Conservation (phyloP, 139 green algal species). For the Desmodesmus armatus region DNA sequence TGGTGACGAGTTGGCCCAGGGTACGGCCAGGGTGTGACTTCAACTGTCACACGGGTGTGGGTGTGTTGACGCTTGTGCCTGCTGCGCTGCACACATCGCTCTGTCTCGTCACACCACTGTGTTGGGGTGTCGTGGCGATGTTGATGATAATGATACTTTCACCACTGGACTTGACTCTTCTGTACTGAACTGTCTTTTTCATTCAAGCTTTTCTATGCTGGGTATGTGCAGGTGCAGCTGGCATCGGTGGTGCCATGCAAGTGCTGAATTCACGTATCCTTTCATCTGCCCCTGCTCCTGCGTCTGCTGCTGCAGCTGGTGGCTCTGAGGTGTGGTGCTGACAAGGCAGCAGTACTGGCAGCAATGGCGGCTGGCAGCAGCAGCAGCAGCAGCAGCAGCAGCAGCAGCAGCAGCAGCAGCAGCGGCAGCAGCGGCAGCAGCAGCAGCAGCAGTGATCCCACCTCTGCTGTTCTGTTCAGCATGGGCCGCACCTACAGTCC, state of each 20-base stretch:
- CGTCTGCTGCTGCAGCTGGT: background rate
- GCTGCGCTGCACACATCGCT: no score
- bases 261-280: background rate
- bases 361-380: background rate
- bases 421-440: background rate
- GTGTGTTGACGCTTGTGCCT: no score
- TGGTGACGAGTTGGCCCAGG: no score
- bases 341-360: background rate
- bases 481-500: background rate
- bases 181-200: background rate
- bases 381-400: background rate
- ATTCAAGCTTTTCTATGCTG: background rate
- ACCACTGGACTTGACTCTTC: background rate
- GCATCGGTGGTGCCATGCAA: background rate
- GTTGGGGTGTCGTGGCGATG: no score
- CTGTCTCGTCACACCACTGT: no score
- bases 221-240: background rate
- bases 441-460: background rate
- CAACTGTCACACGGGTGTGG: no score
- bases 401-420: conserved; percentile 12
- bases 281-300: background rate
- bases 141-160: no score
- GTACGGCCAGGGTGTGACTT: no score
- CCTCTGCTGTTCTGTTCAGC: background rate
- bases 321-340: background rate